These are phyloP conservation scores for Priceomyces fermenticarens DNA, from an alignment of 805 yeast species.

Conservation along the genomic window DNA sequence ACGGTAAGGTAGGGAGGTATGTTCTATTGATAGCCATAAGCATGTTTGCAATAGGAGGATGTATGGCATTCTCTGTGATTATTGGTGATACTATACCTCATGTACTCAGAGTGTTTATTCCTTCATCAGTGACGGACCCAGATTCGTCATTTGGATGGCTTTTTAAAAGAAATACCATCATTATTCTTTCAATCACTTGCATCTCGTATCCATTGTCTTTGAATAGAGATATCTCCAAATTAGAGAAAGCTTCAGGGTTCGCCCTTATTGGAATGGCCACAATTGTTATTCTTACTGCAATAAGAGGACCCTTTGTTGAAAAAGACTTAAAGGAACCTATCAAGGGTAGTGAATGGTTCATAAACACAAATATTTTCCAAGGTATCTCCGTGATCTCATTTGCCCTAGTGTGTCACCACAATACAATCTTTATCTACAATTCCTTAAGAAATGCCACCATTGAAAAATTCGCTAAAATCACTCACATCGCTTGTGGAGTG, in stretches of 20 bases:
- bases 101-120: constrained; percentile 67
- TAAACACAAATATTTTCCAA: constrained; percentile 71
- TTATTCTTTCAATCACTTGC: constrained; percentile 62
- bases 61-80: constrained; percentile 89
- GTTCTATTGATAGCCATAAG: constrained; percentile 74
- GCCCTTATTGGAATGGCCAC: constrained; percentile 83
- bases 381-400: constrained; percentile 93
- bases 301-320: constrained; percentile 66
- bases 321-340: constrained; percentile 47
- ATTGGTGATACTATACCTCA: constrained; percentile 96
- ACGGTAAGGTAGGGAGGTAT: constrained; percentile 69
- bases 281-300: constrained; percentile 69
- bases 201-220: constrained; percentile 83
- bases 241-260: constrained; percentile 83
- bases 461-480: constrained; percentile 68
- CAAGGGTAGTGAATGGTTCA: constrained; percentile 42
- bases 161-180: constrained; percentile 67
- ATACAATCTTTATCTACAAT: constrained; percentile 84
- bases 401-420: constrained; percentile 95
- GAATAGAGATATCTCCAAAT: constrained; percentile 73
- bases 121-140: constrained; percentile 32
- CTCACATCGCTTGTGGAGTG: constrained; percentile 79
- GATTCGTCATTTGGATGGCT: constrained; percentile 45
- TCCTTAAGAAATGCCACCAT: constrained; percentile 76
- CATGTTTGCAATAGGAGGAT: constrained; percentile 90